phyloP scores from a whole-genome alignment of 2,329 filamentous ascomycete genomes.

The Pseudocercospora pini-densiflorae region DNA sequence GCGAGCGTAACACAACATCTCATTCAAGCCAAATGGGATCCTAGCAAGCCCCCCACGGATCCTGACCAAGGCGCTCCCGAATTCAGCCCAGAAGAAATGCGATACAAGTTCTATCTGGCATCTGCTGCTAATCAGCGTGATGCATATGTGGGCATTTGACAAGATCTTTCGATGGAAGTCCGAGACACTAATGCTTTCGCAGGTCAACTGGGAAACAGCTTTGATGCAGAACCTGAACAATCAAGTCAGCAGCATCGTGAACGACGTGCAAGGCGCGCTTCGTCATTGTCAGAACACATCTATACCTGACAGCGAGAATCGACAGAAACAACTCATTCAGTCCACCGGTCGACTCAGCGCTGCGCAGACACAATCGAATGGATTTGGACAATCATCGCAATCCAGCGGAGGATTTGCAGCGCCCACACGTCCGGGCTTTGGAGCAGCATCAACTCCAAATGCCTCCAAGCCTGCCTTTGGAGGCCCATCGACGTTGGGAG shows the following conservation, averaged over 20 bases:
- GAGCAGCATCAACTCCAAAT: constrained; percentile 10
- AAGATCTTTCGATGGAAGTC: background rate
- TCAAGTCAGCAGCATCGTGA: constrained; percentile 67
- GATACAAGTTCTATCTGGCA: constrained; percentile 71
- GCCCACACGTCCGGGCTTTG: constrained; percentile 13
- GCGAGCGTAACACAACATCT: background rate
- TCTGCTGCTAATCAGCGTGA: constrained; percentile 46
- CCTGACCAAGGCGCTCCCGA: constrained; percentile 69
- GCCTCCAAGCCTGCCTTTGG: constrained; percentile 34
- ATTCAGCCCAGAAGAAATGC: constrained; percentile 86
- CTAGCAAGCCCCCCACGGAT: background rate
- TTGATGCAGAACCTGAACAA: constrained; percentile 28
- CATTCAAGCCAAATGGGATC: constrained; percentile 4
- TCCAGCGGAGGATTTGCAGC: constrained; percentile 17
- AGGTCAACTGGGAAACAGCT: constrained; percentile 26
- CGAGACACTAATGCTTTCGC: background rate
- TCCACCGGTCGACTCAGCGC: background rate
- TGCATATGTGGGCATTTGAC: background rate
- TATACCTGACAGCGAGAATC: constrained; percentile 3
- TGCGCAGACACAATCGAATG: background rate
- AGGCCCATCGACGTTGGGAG: constrained; percentile 19
- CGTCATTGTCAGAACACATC: constrained; percentile 4
- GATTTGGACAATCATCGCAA: constrained; percentile 27
- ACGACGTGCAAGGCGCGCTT: constrained; percentile 69
- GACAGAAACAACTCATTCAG: constrained; percentile 10